phyloP scores from a whole-genome alignment of 257 asterid genomes.

The Fraxinus pennsylvanica region DNA sequence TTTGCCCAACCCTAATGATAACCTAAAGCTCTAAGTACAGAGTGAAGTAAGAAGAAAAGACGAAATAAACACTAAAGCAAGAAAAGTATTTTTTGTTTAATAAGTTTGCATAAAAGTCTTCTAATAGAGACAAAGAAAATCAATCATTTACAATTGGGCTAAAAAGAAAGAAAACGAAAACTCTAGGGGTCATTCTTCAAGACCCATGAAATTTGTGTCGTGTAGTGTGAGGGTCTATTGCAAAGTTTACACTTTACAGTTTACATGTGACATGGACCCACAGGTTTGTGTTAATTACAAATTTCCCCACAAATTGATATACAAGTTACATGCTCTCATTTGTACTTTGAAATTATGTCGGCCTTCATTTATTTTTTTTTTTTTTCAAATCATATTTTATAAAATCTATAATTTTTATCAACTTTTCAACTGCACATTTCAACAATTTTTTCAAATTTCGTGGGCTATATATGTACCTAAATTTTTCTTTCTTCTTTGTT shows the following conservation, averaged over 20 bases:
- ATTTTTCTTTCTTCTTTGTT: too few species aligned
- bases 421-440: too few species aligned
- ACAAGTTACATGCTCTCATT: too few species aligned
- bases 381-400: too few species aligned
- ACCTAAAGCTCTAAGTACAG: not conserved
- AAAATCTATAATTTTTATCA: too few species aligned
- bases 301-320: not conserved
- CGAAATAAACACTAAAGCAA: too few species aligned
- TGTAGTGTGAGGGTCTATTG: not conserved
- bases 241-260: not conserved
- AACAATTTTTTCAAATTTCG: too few species aligned
- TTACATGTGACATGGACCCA: too few species aligned
- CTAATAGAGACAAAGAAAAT: not conserved
- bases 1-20: not conserved
- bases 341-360: too few species aligned
- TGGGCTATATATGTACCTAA: too few species aligned
- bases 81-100: not conserved
- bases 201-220: not conserved
- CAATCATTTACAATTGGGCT: not conserved
- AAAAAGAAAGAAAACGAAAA: not conserved
- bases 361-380: too few species aligned
- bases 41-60: not conserved
- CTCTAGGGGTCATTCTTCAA: not conserved
- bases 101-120: not conserved
- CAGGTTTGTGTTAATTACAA: not conserved